phyloP scores from a whole-genome alignment of 2,329 filamentous ascomycete species.

The Aspergillus persii region DNA sequence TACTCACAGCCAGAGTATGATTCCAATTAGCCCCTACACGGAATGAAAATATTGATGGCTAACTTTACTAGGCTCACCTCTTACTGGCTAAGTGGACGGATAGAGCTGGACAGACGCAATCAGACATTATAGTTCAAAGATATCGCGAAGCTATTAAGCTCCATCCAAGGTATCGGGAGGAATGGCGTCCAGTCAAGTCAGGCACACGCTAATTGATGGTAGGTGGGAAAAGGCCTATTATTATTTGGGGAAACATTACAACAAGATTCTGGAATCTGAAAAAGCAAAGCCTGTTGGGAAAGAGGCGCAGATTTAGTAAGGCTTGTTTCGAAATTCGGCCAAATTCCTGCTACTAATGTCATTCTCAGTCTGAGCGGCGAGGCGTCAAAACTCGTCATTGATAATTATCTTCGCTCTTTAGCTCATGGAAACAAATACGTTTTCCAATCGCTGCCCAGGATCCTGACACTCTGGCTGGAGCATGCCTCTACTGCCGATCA shows the following conservation, averaged over 20 bases:
- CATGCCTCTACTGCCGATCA: constrained; percentile 74
- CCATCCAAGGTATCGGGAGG: constrained; percentile 30
- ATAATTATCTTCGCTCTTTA: constrained; percentile 87
- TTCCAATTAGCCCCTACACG: not conserved
- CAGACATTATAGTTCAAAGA: constrained; percentile 71
- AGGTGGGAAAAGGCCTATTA: constrained; percentile 98
- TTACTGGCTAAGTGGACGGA: constrained; percentile 97
- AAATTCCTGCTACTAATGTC: constrained; percentile 14
- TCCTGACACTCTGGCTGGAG: constrained; percentile 92
- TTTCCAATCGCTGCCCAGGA: constrained; percentile 87
- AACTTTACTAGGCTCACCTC: constrained; percentile 64
- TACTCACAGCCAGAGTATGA: constrained; percentile 45
- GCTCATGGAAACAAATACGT: constrained; percentile 91
- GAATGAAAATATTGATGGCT: constrained; percentile 1
- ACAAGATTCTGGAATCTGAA: constrained; percentile 89
- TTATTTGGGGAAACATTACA: constrained; percentile 94
- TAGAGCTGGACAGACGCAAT: constrained; percentile 87
- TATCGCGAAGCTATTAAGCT: constrained; percentile 70
- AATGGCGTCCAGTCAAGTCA: not conserved
- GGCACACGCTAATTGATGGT: constrained; percentile 6
- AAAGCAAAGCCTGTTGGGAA: constrained; percentile 72
- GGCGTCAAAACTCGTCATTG: constrained; percentile 81
- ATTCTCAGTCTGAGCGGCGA: constrained; percentile 67
- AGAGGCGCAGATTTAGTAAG: constrained; percentile 68
- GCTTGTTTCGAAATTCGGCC: not conserved